Evolutionary conservation across 495 filamentous ascomycete species (phyloP).

Genomic region (Rhizodiscina lignyota): DNA sequence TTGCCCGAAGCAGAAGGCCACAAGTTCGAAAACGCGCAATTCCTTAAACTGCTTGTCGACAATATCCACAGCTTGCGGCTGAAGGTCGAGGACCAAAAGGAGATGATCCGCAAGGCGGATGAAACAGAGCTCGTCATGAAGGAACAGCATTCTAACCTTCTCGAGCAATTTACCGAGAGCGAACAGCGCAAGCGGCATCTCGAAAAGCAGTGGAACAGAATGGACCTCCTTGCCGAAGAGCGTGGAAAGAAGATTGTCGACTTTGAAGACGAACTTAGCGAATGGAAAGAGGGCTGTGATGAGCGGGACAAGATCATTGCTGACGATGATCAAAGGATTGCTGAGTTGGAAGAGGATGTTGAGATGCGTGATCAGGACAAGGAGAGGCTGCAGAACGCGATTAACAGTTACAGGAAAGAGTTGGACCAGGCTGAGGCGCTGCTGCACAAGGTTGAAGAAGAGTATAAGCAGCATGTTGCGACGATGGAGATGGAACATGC

Average conservation of each 20-base stretch:
- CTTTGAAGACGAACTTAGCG: constrained; percentile 10
- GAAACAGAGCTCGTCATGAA: constrained; percentile 4
- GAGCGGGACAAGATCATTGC: constrained; percentile 34
- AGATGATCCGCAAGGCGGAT: constrained; percentile 8
- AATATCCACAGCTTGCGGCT: constrained; percentile 11
- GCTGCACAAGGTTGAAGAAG: constrained; percentile 39
- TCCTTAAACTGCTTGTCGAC: constrained; percentile 13
- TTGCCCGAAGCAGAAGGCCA: constrained; percentile 11
- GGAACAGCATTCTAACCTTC: constrained; percentile 8
- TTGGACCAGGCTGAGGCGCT: constrained; percentile 43
- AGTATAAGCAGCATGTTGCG: constrained; percentile 20
- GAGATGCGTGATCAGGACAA: constrained; percentile 20
- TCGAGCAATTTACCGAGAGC: constrained; percentile 13
- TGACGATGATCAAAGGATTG: constrained; percentile 29
- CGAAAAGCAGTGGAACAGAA: constrained; percentile 32
- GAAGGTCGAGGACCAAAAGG: constrained; percentile 8
- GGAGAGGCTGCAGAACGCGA: constrained; percentile 41
- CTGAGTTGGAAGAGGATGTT: constrained; percentile 5
- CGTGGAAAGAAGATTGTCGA: constrained; percentile 25
- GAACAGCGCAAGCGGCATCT: constrained; percentile 19
- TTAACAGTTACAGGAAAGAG: constrained; percentile 48
- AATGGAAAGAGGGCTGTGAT: constrained; percentile 2
- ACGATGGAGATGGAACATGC: constrained; percentile 13
- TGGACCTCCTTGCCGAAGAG: constrained; percentile 30
- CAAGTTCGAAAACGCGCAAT: constrained; percentile 11